phyloP scores from a whole-genome alignment of 768 basidiomycete species.

The Rubroboletus satanas region DNA sequence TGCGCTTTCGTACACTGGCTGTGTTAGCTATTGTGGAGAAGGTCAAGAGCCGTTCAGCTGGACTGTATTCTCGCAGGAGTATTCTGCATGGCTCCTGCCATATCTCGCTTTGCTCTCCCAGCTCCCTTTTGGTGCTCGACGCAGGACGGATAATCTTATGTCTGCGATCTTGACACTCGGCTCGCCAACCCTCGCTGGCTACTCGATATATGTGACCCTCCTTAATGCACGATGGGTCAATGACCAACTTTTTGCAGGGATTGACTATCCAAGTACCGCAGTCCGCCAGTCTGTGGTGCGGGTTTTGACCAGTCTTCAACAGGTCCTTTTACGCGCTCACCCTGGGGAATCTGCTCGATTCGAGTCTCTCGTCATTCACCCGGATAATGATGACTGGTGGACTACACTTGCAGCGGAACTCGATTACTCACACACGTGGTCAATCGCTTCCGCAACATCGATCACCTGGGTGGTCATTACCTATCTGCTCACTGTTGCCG shows the following conservation, averaged over 20 bases:
- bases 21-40: constrained; percentile 8
- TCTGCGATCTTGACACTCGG: constrained; percentile 42
- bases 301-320: constrained; percentile 39
- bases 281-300: constrained; percentile 24
- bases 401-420: constrained; percentile 29
- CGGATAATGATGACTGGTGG: constrained; percentile 44
- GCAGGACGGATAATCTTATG: constrained; percentile 38
- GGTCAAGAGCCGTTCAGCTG: constrained; percentile 17
- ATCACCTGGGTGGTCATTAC: constrained; percentile 46
- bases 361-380: constrained; percentile 40
- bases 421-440: constrained; percentile 40
- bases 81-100: constrained; percentile 44
- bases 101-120: constrained; percentile 48
- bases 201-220: constrained; percentile 41
- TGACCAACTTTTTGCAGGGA: constrained; percentile 28
- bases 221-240: constrained; percentile 42
- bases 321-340: constrained; percentile 36
- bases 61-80: constrained; percentile 32
- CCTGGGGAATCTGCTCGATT: constrained; percentile 28
- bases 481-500: constrained; percentile 26
- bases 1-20: constrained; percentile 6
- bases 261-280: constrained; percentile 21
- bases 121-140: constrained; percentile 43
- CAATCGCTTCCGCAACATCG: constrained; percentile 36
- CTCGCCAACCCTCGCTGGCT: constrained; percentile 42